phyloP scores from a whole-genome alignment of 1,284 basidiomycete genomes.

The Takashimella tepidaria region DNA sequence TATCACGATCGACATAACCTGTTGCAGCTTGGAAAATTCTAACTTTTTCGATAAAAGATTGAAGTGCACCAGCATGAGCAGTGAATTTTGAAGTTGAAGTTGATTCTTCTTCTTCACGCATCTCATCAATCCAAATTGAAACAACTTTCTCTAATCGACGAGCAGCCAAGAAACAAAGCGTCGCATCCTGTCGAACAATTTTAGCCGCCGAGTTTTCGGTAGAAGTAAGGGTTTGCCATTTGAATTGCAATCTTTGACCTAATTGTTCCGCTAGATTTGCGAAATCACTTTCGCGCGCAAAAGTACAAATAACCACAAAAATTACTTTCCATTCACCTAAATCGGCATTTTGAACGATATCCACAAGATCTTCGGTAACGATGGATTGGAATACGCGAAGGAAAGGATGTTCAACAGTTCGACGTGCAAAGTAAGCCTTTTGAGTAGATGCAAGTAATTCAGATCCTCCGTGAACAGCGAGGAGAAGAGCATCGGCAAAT shows the following conservation, averaged over 20 bases:
- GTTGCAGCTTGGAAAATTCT: constrained; percentile 88
- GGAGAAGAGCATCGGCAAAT: constrained; percentile 88
- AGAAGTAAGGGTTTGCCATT: constrained; percentile 59
- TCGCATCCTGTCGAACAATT: constrained; percentile 79
- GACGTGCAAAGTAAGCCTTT: constrained; percentile 85
- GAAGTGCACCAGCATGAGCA: constrained; percentile 80
- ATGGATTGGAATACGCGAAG: constrained; percentile 93
- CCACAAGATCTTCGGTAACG: constrained; percentile 83
- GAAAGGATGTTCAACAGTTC: constrained; percentile 73
- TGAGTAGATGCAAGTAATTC: constrained; percentile 87
- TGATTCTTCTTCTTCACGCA: constrained; percentile 73
- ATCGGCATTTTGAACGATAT: constrained; percentile 94
- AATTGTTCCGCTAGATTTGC: constrained; percentile 81
- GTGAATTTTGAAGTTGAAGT: constrained; percentile 61
- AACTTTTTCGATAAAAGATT: constrained; percentile 95
- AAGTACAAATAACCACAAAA: constrained; percentile 95
- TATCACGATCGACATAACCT: constrained; percentile 76
- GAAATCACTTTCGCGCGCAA: constrained; percentile 82
- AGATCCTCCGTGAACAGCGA: constrained; percentile 84
- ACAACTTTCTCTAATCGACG: constrained; percentile 83
- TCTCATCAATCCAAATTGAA: constrained; percentile 88
- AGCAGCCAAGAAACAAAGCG: constrained; percentile 86
- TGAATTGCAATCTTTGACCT: constrained; percentile 82
- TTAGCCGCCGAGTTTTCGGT: constrained; percentile 53
- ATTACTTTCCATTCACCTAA: constrained; percentile 93